Evolutionary conservation across 352 stramenopile genomes (phyloP).

Genomic region (Phytophthora meadii): DNA sequence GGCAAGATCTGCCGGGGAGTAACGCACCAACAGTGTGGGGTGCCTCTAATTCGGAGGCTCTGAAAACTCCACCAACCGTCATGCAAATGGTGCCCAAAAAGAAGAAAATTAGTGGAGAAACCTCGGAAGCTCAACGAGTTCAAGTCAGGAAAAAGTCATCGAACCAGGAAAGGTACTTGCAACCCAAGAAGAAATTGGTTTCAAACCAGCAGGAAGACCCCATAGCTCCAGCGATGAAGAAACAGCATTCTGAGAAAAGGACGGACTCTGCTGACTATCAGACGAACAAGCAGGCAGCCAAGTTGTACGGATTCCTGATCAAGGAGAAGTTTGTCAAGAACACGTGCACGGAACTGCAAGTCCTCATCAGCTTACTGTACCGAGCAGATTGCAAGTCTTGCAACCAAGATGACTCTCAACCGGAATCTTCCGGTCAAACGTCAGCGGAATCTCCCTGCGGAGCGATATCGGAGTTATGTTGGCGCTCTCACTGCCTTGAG

Average conservation of each 20-base stretch:
- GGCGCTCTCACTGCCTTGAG: conserved; percentile 35
- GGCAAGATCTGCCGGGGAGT: background rate
- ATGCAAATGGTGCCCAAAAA: conserved; percentile 4
- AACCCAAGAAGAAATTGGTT: background rate
- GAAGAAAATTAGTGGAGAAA: conserved; percentile 10
- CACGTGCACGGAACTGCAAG: conserved; percentile 53
- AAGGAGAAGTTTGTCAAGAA: conserved; percentile 48
- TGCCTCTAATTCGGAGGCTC: background rate
- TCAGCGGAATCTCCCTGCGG: background rate
- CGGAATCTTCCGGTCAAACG: background rate
- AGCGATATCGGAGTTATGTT: conserved; percentile 53
- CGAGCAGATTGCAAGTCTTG: conserved; percentile 31
- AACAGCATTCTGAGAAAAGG: background rate
- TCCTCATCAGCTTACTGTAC: conserved; percentile 50
- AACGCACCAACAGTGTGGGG: background rate
- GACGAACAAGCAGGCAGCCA: conserved; percentile 51
- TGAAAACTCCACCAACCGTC: background rate
- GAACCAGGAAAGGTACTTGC: conserved; percentile 21
- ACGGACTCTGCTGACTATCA: conserved; percentile 12
- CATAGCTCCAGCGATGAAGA: background rate
- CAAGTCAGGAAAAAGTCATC: conserved; percentile 17
- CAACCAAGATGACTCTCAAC: background rate
- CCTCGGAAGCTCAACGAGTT: conserved; percentile 6
- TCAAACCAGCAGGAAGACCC: conserved; percentile 18
- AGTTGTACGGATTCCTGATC: conserved; percentile 65